These are phyloP conservation scores for Pseudogymnoascus sp. DNA, from an alignment of 2,329 filamentous ascomycete genomes.

Conservation along the genomic window DNA sequence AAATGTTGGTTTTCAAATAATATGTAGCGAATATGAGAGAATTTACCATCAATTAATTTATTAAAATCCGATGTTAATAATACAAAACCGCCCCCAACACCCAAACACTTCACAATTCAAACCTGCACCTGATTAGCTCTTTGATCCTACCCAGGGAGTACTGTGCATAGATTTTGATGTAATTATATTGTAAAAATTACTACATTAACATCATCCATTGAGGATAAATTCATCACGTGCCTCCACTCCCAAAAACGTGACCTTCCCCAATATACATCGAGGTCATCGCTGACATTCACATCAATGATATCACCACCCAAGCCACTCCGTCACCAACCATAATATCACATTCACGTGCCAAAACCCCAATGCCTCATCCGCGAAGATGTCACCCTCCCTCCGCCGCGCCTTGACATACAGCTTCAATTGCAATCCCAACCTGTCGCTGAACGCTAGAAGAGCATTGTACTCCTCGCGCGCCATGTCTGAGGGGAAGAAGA, in stretches of 20 bases:
- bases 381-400: not conserved
- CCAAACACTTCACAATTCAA: too few relatives aligned
- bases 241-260: not conserved
- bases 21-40: not conserved
- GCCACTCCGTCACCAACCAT: not conserved
- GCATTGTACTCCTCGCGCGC: not conserved
- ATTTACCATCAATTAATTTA: not conserved
- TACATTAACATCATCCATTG: too few relatives aligned
- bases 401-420: not conserved
- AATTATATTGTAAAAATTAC: too few relatives aligned
- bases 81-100: too few relatives aligned
- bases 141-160: too few relatives aligned
- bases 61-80: too few relatives aligned
- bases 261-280: not conserved
- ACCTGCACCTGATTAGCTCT: too few relatives aligned
- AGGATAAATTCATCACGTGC: too few relatives aligned
- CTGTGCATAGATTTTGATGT: too few relatives aligned
- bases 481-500: not conserved
- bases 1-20: not conserved
- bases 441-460: not conserved
- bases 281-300: not conserved
- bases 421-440: not conserved
- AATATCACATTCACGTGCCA: constrained; percentile 1
- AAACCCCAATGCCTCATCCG: not conserved
- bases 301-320: not conserved